Evolutionary conservation across 768 basidiomycete genomes (phyloP), one percentile per base, ranked within the genome.

Genomic region (Fomitopsis pulvina): DNA sequence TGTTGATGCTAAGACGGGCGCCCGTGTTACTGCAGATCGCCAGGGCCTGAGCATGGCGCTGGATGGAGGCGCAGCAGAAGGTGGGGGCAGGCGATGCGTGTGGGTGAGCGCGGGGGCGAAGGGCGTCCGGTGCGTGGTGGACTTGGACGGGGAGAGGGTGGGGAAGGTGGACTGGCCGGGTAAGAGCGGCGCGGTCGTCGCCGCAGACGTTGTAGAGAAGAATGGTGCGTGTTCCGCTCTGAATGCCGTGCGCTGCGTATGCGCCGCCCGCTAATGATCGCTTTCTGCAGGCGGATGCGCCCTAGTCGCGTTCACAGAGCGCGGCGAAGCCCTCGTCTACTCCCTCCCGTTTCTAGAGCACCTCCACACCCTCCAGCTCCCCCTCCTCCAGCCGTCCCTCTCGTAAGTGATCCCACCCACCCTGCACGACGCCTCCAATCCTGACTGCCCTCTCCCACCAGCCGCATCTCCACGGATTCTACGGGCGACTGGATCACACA

Each of bases 91-190:
- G 1, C 47, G 57, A 11, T 51, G 22, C 39, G 14, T 79, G 28
- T 74, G 74, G 72, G 67, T 88, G 0, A 68, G 73, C 1, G 76
- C 77, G 11, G 81, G 83, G 18, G 63, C 66, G 9, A 85, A 78
- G 56, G 80, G 81, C 46, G 83, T 77, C 2, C 71, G 80, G 52
- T 74, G 71, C 45, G 70, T 73, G 41, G 64, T 75, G 3, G 76
- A 84, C 57, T 70, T 89, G 30, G 79, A 71, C 41, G 88, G 88
- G 2, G 79, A 87, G 12, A 72, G 78, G 40, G 64, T 90, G 18
- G 79, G 75, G 3, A 87, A 79, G 62, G 75, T 71, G 1, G 86
- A 91, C 18, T 83, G 87, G 80, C 68, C 70, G 18, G 63, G 58
- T 38, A 81, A 79, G 57, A 58, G 63, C 12, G 83, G 82, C 8